Evolutionary conservation across 805 yeast species (phyloP).

Genomic region (Tetrapisispora phaffii): DNA sequence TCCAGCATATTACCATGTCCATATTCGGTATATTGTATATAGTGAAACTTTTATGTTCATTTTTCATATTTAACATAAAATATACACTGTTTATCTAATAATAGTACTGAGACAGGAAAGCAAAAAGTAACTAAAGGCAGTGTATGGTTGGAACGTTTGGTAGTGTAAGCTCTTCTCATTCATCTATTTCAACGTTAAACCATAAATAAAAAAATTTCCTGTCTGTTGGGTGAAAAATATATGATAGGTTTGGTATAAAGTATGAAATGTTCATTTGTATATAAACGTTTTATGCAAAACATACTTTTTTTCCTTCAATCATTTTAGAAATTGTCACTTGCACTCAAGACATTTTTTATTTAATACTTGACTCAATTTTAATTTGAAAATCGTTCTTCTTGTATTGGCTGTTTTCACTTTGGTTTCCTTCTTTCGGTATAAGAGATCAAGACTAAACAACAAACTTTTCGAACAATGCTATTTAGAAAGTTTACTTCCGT

Average conservation of each 20-base stretch:
- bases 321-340: too few relatives aligned
- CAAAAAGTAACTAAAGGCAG: not conserved
- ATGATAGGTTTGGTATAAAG: not conserved
- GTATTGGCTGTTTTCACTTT: too few relatives aligned
- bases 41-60: too few relatives aligned
- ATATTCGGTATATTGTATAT: not conserved
- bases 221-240: not conserved
- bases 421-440: not conserved
- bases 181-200: too few relatives aligned
- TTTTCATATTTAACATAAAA: too few relatives aligned
- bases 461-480: constrained; percentile 21
- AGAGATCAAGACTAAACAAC: not conserved
- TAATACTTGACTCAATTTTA: too few relatives aligned
- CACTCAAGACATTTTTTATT: not conserved
- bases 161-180: not conserved
- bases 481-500: constrained; percentile 30
- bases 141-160: not conserved
- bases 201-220: not conserved
- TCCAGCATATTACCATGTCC: not conserved
- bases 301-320: not conserved
- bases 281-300: not conserved
- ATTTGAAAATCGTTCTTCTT: too few relatives aligned
- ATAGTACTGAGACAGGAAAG: not conserved
- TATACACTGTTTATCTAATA: too few relatives aligned
- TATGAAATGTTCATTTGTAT: too few relatives aligned